A percentile compares a stretch with the other conserved stretches of the same genome.
Conservation (phyloP, 768 basidiomycete genomes). For the Termitomyces sp. region DNA sequence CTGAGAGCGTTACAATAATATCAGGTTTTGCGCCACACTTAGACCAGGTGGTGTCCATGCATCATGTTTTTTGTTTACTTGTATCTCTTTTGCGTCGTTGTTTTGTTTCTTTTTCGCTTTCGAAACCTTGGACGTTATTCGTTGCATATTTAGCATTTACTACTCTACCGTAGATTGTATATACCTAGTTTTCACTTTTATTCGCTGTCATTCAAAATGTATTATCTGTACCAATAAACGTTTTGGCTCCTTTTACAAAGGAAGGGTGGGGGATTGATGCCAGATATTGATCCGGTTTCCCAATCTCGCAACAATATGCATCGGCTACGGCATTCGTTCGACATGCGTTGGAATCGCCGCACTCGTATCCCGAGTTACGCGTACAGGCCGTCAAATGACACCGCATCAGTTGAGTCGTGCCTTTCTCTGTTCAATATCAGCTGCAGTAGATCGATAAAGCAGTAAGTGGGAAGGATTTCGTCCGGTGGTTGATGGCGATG, state of each 20-base stretch:
- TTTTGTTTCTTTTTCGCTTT: background rate
- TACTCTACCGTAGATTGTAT: background rate
- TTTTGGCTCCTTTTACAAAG: background rate
- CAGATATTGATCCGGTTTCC: background rate
- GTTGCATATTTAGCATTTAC: background rate
- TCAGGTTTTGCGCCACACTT: background rate
- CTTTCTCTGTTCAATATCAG: background rate
- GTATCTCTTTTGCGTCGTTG: background rate
- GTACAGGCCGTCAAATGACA: no score
- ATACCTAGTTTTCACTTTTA: background rate
- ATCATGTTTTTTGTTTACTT: background rate
- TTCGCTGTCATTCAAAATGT: background rate
- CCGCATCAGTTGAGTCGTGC: background rate
- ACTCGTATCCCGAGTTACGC: no score
- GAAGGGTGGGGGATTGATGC: background rate
- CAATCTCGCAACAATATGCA: background rate
- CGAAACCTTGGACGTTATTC: background rate
- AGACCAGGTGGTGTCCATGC: background rate
- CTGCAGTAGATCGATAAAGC: constrained; percentile 2
- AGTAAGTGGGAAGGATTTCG: constrained; percentile 5
- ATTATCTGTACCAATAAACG: background rate
- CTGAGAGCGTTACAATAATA: constrained; percentile 4
- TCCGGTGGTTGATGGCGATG: background rate
- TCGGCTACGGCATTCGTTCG: background rate
- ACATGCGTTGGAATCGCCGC: background rate